Percentiles rank a stretch among this genome's conserved stretches.
Conservation (phyloP, 2,329 filamentous ascomycete genomes). For the Onygena corvina region DNA sequence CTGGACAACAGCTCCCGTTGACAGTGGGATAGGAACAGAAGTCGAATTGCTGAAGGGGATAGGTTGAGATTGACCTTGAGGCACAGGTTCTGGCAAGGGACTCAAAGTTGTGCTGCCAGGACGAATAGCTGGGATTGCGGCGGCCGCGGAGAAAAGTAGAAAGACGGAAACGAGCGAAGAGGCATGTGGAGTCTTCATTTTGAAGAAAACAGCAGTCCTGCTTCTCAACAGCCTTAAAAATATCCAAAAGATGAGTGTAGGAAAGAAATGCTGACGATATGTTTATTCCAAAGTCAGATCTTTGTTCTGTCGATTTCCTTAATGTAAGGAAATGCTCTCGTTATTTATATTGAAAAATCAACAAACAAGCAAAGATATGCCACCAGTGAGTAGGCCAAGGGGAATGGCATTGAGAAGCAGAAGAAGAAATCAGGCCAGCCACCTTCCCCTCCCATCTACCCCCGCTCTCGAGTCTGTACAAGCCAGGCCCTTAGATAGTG, state of each 20-base stretch:
- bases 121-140: neutral
- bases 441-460: neutral
- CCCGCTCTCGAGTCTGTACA: neutral
- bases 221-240: too few relatives aligned
- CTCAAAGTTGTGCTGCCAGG: neutral
- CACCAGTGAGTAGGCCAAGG: too few relatives aligned
- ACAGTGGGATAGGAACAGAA: neutral
- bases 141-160: neutral
- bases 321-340: too few relatives aligned
- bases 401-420: too few relatives aligned
- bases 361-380: too few relatives aligned
- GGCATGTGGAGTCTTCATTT: neutral
- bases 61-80: neutral
- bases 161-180: neutral
- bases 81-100: neutral
- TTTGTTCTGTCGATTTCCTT: too few relatives aligned
- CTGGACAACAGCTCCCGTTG: neutral
- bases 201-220: too few relatives aligned
- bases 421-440: neutral
- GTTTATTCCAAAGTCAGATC: too few relatives aligned
- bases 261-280: neutral
- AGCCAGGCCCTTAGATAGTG: neutral
- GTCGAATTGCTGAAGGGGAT: neutral
- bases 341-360: too few relatives aligned
- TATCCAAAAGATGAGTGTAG: neutral